Conservation (phyloP, 768 basidiomycete genomes). For the Podaxis sp. region DNA sequence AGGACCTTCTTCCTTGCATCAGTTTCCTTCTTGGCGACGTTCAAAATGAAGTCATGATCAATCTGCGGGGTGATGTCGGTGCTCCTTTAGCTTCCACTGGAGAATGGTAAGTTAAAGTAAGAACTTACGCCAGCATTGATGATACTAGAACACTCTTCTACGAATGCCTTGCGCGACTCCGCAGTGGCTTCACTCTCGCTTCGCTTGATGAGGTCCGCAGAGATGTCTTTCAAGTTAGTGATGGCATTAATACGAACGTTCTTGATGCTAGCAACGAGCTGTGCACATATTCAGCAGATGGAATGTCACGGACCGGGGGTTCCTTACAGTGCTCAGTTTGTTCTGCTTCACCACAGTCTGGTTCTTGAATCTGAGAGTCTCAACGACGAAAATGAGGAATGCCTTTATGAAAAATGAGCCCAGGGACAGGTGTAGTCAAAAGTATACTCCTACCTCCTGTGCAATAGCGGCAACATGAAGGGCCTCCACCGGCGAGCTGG, state of each 20-base stretch:
- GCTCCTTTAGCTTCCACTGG: constrained; percentile 11
- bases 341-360: constrained; percentile 67
- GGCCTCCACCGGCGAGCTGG: constrained; percentile 48
- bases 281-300: constrained; percentile 9
- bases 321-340: constrained; percentile 67
- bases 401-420: constrained; percentile 43
- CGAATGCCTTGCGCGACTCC: constrained; percentile 51
- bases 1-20: constrained; percentile 71
- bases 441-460: constrained; percentile 56
- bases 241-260: constrained; percentile 52
- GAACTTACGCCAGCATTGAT: constrained; percentile 35
- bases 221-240: constrained; percentile 55
- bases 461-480: constrained; percentile 72
- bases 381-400: constrained; percentile 67
- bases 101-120: neutral
- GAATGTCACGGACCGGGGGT: neutral
- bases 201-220: constrained; percentile 45
- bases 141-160: constrained; percentile 43
- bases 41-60: constrained; percentile 60
- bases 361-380: constrained; percentile 71
- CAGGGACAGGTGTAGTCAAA: neutral
- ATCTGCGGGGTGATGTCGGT: constrained; percentile 46
- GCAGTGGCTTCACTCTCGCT: constrained; percentile 50
- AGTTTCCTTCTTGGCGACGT: constrained; percentile 59
- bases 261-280: constrained; percentile 73